phyloP scores from a whole-genome alignment of 257 asterid species.

The Gardenia jasminoides region DNA sequence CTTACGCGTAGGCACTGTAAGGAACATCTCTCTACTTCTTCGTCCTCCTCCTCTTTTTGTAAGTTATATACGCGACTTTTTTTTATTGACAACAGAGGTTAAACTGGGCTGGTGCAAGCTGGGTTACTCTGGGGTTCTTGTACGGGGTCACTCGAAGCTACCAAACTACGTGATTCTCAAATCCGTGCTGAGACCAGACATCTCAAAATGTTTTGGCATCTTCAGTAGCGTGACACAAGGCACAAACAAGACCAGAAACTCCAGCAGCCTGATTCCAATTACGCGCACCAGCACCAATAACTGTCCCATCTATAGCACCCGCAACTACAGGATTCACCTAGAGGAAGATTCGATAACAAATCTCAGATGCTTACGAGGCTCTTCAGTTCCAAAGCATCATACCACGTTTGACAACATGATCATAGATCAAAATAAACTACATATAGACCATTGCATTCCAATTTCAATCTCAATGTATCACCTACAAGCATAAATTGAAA shows the following conservation, averaged over 20 bases:
- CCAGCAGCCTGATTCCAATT: slow-evolving; percentile 89
- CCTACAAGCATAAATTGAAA: background rate
- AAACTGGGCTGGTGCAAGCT: slow-evolving; percentile 43
- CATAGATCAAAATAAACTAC: background rate
- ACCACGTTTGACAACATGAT: background rate
- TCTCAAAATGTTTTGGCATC: slow-evolving; percentile 36
- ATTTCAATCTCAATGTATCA: background rate
- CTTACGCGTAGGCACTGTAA: too few relatives aligned
- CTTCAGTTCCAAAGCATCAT: background rate
- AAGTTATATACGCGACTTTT: too few relatives aligned
- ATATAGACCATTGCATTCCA: background rate
- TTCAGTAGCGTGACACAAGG: slow-evolving; percentile 44
- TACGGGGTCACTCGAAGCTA: slow-evolving; percentile 66
- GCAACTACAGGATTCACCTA: slow-evolving; percentile 73
- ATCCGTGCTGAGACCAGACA: background rate
- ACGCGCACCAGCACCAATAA: slow-evolving; percentile 62
- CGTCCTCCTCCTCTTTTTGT: too few relatives aligned
- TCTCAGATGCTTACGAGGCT: background rate
- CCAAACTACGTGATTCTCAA: slow-evolving; percentile 36
- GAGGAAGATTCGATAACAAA: background rate
- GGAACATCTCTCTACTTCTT: too few relatives aligned
- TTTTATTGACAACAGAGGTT: too few relatives aligned
- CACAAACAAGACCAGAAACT: slow-evolving; percentile 60
- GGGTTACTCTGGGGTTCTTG: slow-evolving; percentile 90
- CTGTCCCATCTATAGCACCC: slow-evolving; percentile 82